Evolutionary conservation across 768 basidiomycete species (phyloP), one percentile per base, ranked within the genome.

Genomic region (Dioszegia hungarica): DNA sequence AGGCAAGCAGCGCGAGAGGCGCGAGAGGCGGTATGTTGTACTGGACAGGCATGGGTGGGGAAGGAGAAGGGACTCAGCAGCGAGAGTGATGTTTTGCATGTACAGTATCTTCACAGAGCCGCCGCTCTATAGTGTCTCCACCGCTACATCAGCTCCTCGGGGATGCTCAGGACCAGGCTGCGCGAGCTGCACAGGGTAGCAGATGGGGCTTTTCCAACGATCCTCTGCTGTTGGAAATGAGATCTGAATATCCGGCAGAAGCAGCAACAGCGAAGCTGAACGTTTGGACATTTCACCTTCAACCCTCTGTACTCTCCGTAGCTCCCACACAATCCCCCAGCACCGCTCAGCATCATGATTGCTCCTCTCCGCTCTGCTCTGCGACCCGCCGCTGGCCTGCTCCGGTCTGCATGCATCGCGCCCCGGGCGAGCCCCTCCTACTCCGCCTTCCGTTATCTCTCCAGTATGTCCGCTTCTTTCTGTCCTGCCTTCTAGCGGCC

Each of bases 281-380:
- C n/a, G n/a, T n/a, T n/a, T n/a, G n/a, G n/a, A n/a, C n/a, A n/a
- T n/a, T n/a, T n/a, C n/a, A n/a, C 5, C 41, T 10, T 19, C 19
- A 5, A 10, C 14, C 41, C 19, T 24, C 12, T 24, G 22, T 24
- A 43, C 31, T 33, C 31, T 6, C 6, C 31, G 14, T 6, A 6
- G 31, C 8, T 33, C 31, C 8, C 31, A 14, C n/a, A n/a, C n/a
- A n/a, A n/a, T n/a, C n/a, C n/a, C n/a, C 15, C 27, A 47, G 27
- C 9, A 28, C 28, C 27, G 29, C 25, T 29, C 11, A 3, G 14
- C 27, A 38, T 2, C 2, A 51, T 51, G 49, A 37, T 51, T 17
- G 49, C 49, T 38, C 36, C 49, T 38, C 49, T 51, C 36, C 49
- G 49, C 22, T 38, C 49, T 25, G 49, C 49, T 28, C 24, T 51